These are phyloP conservation scores for Yarrowia sp. DNA, from an alignment of 805 yeast species.

Conservation along the genomic window DNA sequence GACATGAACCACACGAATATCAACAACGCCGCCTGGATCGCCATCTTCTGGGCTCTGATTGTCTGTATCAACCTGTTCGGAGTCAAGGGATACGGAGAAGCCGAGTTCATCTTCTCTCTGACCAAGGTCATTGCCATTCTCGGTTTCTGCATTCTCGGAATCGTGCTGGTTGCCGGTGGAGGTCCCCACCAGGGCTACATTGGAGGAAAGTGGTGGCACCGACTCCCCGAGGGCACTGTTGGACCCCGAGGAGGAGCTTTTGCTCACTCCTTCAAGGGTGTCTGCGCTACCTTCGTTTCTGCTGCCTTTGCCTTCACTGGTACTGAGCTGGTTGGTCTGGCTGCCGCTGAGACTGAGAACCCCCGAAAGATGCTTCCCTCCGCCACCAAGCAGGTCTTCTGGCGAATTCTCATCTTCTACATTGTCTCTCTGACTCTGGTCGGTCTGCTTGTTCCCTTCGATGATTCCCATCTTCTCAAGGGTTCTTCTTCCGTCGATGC, in stretches of 20 bases:
- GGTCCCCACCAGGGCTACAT: conserved; percentile 65
- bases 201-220: conserved; percentile 65
- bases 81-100: conserved; percentile 69
- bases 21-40: conserved; percentile 64
- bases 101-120: conserved; percentile 66
- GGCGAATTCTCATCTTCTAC: conserved; percentile 79
- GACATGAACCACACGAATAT: conserved; percentile 51
- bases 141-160: conserved; percentile 67
- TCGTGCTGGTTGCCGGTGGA: conserved; percentile 59
- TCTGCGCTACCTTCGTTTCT: conserved; percentile 73
- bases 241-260: conserved; percentile 53
- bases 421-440: conserved; percentile 62
- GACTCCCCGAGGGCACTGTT: conserved; percentile 11
- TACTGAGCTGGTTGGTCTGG: conserved; percentile 73
- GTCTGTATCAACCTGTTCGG: conserved; percentile 61
- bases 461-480: conserved; percentile 58
- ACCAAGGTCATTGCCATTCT: conserved; percentile 64
- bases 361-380: conserved; percentile 72
- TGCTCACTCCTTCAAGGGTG: conserved; percentile 74
- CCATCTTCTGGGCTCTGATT: conserved; percentile 62
- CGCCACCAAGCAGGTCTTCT: conserved; percentile 82
- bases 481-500: conserved; percentile 61
- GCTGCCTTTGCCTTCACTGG: conserved; percentile 83
- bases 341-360: conserved; percentile 77
- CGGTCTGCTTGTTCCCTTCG: conserved; percentile 77